A percentile compares a stretch with the other conserved stretches of the same genome.
Conservation (phyloP, 2,329 filamentous ascomycete genomes). For the Trichophyton schoenleinii region DNA sequence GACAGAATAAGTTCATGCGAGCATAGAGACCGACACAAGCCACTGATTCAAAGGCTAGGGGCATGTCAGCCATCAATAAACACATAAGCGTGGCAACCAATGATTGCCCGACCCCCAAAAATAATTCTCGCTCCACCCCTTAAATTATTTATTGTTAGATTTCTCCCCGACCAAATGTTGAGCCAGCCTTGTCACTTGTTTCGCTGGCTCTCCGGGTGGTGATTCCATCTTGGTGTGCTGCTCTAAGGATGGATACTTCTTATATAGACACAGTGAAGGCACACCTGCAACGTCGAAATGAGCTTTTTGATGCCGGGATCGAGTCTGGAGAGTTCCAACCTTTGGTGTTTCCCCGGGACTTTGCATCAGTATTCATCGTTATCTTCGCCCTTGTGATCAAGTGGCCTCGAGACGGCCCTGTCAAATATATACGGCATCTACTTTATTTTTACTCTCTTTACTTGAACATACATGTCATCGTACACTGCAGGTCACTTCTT, state of each 20-base stretch:
- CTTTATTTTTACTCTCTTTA: conserved; percentile 34
- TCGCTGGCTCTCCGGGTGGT: neutral
- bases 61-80: neutral
- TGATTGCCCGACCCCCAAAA: neutral
- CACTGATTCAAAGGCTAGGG: neutral
- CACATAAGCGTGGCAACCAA: neutral
- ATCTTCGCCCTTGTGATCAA: conserved; percentile 42
- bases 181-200: neutral
- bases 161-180: neutral
- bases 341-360: conserved; percentile 26
- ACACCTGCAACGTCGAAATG: neutral
- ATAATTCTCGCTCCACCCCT: neutral
- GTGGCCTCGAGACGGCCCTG: conserved; percentile 25
- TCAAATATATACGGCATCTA: conserved; percentile 31
- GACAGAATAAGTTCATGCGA: neutral
- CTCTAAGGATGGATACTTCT: neutral
- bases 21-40: neutral
- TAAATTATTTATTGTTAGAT: neutral
- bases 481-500: conserved; percentile 35
- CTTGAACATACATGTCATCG: conserved; percentile 28
- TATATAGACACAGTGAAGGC: neutral
- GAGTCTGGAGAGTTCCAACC: conserved; percentile 21
- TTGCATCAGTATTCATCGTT: conserved; percentile 23
- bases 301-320: neutral
- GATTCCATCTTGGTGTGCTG: neutral